These are phyloP conservation scores for Xerocomus spinulosus DNA, from an alignment of 768 basidiomycete species.

Conservation along the genomic window DNA sequence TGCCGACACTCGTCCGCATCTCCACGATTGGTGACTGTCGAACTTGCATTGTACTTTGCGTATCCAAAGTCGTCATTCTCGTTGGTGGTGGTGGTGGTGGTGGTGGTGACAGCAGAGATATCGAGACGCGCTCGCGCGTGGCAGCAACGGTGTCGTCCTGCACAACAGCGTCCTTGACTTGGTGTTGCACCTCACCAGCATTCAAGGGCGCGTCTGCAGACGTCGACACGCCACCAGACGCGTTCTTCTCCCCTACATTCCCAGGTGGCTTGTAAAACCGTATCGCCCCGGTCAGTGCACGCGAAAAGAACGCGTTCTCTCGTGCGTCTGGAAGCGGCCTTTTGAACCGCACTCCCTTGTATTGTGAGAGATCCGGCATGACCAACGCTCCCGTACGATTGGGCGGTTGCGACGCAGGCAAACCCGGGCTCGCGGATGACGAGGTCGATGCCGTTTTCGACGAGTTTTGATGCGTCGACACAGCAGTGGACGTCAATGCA, in stretches of 20 bases:
- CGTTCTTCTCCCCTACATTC: not conserved
- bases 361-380: conserved; percentile 25
- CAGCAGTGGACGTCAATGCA: not conserved
- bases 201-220: not conserved
- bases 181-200: not conserved
- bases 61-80: not conserved
- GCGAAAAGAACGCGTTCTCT: conserved; percentile 24
- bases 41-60: not conserved
- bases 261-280: not conserved
- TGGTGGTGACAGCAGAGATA: not conserved
- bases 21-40: not conserved
- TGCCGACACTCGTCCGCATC: not conserved
- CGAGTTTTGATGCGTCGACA: not conserved
- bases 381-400: not conserved
- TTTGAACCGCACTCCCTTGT: conserved; percentile 20
- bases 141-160: not conserved
- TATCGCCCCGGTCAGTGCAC: conserved; percentile 9
- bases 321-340: conserved; percentile 6
- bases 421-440: not conserved
- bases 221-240: not conserved
- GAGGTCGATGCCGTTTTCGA: not conserved
- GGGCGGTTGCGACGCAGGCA: conserved; percentile 1
- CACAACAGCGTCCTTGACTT: conserved; percentile 3
- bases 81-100: not conserved
- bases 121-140: not conserved